Evolutionary conservation across 2,329 filamentous ascomycete genomes (phyloP), one percentile per base, ranked within the genome.

Genomic region (Fusarium sp.): DNA sequence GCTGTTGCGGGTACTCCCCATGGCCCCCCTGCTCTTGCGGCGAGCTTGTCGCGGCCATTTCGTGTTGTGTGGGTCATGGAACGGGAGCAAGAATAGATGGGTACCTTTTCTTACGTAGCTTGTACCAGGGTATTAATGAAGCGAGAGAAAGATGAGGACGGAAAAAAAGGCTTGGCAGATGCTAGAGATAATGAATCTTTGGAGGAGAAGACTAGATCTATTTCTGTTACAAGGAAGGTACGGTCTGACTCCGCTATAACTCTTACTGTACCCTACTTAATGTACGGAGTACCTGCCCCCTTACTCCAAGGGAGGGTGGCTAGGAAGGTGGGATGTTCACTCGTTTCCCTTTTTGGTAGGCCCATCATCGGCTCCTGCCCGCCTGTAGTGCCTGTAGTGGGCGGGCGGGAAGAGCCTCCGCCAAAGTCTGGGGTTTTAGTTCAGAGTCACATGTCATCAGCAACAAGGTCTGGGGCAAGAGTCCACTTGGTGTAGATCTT

Each of bases 51-150:
- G 67, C 74, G 65, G 69, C 65, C 75, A 77, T 77, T 53, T 69
- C 67, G 74, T 69, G 55, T 75, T 66, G 44, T 64, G 75, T 77
- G 75, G 75, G 75, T 77, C 75, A 77, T 78, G 69, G 58, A 77
- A 75, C 49, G 36, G 64, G 55, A 62, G 44, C 33, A 58, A 62
- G 59, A 64, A 36, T 59, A 61, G 38, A 70, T 51, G 33, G 58
- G 64, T 72, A 70, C 69, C 66, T 70, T 70, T 70, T 60, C 24
- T 67, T 65, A 44, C 29, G 24, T 42, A 56, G 55, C 70, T 59
- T 59, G 49, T 17, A 60, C 36, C 62, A 53, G 57, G 71, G 64
- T 42, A 57, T 22, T 42, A 55, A 64, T 57, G 55, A 72, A 69
- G 68, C 68, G 64, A 73, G 42, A 60, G 71, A 22, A 33, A 29